Evolutionary conservation across 306 rosid species (phyloP).

Genomic region (Rosa rugosa): DNA sequence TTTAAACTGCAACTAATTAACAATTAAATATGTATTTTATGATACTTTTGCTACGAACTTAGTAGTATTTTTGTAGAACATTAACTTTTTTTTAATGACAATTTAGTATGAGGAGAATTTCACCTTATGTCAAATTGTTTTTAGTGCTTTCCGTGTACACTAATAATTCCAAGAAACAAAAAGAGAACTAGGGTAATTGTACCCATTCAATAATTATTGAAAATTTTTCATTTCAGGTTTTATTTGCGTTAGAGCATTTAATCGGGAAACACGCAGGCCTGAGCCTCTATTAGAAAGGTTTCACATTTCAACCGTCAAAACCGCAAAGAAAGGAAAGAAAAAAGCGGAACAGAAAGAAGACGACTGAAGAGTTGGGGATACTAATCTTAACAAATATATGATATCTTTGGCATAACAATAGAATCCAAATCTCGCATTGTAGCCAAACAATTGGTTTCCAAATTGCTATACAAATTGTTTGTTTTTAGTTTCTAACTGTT

Average conservation of each 20-base stretch:
- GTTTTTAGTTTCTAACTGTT: too few species aligned
- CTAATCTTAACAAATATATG: not conserved
- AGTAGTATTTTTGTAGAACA: not conserved
- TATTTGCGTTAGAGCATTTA: slow-evolving; percentile 56
- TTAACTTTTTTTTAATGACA: not conserved
- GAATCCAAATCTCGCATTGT: not conserved
- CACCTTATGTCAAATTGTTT: not conserved
- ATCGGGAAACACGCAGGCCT: slow-evolving; percentile 34
- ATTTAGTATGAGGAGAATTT: not conserved
- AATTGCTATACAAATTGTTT: not conserved
- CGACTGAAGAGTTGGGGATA: not conserved
- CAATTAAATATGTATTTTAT: too few species aligned
- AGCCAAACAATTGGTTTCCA: not conserved
- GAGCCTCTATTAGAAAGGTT: slow-evolving; percentile 25
- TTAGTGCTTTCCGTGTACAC: not conserved
- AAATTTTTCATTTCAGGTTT: slow-evolving; percentile 25
- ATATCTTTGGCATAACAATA: not conserved
- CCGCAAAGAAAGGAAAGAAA: not conserved
- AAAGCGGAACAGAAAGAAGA: not conserved
- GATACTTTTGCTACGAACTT: not conserved
- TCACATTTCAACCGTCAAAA: slow-evolving; percentile 34
- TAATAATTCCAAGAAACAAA: not conserved
- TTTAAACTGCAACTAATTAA: too few species aligned
- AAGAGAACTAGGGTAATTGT: not conserved
- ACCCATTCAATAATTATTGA: not conserved